Conservation (phyloP, 495 filamentous ascomycete genomes). For the Neurospora sp. region DNA sequence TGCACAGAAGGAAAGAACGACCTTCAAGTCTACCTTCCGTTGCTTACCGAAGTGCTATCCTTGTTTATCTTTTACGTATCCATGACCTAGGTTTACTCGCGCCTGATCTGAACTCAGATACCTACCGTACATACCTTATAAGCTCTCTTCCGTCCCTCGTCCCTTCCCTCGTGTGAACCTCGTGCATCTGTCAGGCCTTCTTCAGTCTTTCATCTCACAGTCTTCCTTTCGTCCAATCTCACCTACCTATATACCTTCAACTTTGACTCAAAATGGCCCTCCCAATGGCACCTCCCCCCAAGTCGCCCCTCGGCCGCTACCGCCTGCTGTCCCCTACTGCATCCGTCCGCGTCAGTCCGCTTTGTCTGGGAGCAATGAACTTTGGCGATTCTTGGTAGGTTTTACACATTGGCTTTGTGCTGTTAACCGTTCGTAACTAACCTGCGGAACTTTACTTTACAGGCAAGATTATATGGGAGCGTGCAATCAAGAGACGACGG, state of each 20-base stretch:
- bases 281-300: constrained; percentile 25
- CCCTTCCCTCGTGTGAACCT: neutral
- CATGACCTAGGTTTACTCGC: neutral
- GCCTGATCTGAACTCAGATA: neutral
- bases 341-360: constrained; percentile 45
- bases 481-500: constrained; percentile 50
- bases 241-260: neutral
- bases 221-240: neutral
- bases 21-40: neutral
- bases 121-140: neutral
- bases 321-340: constrained; percentile 50
- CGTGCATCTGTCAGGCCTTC: neutral
- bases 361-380: constrained; percentile 55
- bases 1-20: neutral
- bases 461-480: constrained; percentile 42
- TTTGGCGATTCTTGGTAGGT: constrained; percentile 47
- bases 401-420: neutral
- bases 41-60: neutral
- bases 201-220: neutral
- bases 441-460: neutral
- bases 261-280: constrained; percentile 8
- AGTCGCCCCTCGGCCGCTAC: constrained; percentile 45
- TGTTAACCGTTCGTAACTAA: neutral
- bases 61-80: neutral
- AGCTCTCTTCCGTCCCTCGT: neutral